Evolutionary conservation across 257 asterid genomes (phyloP).

Genomic region (Fraxinus cuspidata): DNA sequence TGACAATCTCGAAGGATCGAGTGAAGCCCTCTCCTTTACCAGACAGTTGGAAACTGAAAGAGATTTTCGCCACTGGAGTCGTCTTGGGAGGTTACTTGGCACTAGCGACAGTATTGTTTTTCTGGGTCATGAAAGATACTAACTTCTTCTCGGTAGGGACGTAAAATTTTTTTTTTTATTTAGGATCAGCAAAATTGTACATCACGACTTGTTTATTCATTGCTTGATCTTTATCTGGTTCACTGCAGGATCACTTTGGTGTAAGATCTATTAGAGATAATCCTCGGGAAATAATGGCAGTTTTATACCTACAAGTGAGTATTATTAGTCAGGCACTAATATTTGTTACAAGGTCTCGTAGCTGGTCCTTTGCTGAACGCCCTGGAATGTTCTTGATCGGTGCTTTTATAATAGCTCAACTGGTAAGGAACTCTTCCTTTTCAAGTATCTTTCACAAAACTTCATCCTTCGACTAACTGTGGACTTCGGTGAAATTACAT

Average conservation of each 20-base stretch:
- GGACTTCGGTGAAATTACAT: not conserved
- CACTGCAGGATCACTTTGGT: slow-evolving; percentile 61
- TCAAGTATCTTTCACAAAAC: not conserved
- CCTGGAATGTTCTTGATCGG: slow-evolving; percentile 67
- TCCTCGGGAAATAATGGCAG: slow-evolving; percentile 78
- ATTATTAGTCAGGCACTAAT: slow-evolving; percentile 88
- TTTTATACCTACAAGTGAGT: slow-evolving; percentile 87
- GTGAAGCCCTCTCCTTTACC: slow-evolving; percentile 98
- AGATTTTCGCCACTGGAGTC: slow-evolving; percentile 83
- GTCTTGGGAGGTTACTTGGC: slow-evolving; percentile 90
- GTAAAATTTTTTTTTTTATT: not conserved
- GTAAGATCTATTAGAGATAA: slow-evolving; percentile 48
- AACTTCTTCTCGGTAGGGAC: slow-evolving; percentile 66
- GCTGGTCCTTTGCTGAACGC: slow-evolving; percentile 91
- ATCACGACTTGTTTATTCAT: not conserved
- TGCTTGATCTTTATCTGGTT: not conserved
- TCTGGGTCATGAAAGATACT: slow-evolving; percentile 69
- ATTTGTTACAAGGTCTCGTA: slow-evolving; percentile 87
- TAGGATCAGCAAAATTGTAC: not conserved
- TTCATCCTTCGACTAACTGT: not conserved
- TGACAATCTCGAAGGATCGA: slow-evolving; percentile 96
- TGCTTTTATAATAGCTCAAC: slow-evolving; percentile 82
- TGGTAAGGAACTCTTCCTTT: slow-evolving; percentile 45
- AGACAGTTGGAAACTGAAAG: slow-evolving; percentile 93
- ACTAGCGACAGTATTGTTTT: slow-evolving; percentile 77